A percentile compares a stretch with the other conserved stretches of the same genome.
Evolutionary conservation across 352 stramenopile species (phyloP).

Genomic region (Poterioochromonas sp.): DNA sequence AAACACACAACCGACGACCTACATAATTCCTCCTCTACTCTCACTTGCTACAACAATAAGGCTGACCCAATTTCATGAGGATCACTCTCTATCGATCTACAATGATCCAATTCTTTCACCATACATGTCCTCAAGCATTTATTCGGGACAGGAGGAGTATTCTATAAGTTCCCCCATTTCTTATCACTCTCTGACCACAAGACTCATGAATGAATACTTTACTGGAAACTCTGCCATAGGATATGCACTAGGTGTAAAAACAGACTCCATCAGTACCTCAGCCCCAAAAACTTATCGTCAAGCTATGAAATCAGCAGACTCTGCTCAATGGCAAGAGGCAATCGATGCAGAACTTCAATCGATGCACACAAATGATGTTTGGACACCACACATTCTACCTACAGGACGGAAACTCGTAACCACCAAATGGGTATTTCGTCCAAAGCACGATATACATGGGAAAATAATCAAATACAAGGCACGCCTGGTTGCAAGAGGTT

Average conservation of each 20-base stretch:
- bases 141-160: slow-evolving; percentile 24
- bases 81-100: slow-evolving; percentile 27
- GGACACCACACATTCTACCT: slow-evolving; percentile 5
- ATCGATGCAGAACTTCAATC: slow-evolving; percentile 23
- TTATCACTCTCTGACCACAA: slow-evolving; percentile 11
- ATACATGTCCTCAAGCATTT: slow-evolving; percentile 28
- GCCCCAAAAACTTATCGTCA: slow-evolving; percentile 16
- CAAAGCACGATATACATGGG: slow-evolving; percentile 44
- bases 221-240: slow-evolving; percentile 7
- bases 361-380: slow-evolving; percentile 14
- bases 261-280: neutral
- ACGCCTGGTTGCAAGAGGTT: slow-evolving; percentile 43
- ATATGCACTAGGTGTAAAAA: slow-evolving; percentile 18
- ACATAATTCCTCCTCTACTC: slow-evolving; percentile 3
- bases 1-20: neutral
- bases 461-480: slow-evolving; percentile 48
- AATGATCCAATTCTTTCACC: slow-evolving; percentile 27
- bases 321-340: slow-evolving; percentile 1
- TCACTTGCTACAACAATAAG: slow-evolving; percentile 25
- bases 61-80: neutral
- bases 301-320: slow-evolving; percentile 26
- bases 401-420: slow-evolving; percentile 14
- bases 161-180: slow-evolving; percentile 22
- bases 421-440: slow-evolving; percentile 48
- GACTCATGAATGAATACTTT: neutral